Percentiles rank a stretch among this genome's conserved stretches.
Evolutionary conservation across 805 yeast genomes (phyloP).

Genomic region (Helenozyma baotianmanensis): DNA sequence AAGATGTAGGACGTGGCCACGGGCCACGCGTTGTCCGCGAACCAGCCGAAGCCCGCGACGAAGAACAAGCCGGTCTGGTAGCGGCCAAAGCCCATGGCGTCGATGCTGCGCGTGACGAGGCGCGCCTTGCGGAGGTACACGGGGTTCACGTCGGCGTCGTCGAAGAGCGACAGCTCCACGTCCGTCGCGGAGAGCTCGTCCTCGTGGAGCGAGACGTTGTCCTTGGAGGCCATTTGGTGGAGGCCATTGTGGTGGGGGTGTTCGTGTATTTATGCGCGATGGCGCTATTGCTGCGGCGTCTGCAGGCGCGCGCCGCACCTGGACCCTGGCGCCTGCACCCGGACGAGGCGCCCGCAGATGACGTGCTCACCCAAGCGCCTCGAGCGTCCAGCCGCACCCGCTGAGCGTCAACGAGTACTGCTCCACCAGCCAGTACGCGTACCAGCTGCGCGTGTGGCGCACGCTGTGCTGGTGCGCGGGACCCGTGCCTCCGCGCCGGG

Average conservation of each 20-base stretch:
- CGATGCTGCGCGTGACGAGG: constrained; percentile 38
- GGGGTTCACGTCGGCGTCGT: constrained; percentile 9
- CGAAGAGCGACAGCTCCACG: constrained; percentile 5
- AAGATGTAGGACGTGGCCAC: constrained; percentile 30
- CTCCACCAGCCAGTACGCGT: constrained; percentile 31
- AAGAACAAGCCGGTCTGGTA: constrained; percentile 21
- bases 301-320: too few species aligned
- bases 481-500: constrained; percentile 32
- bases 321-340: too few species aligned
- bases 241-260: too few species aligned
- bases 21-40: constrained; percentile 39
- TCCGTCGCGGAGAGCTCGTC: neutral
- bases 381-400: too few species aligned
- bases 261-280: too few species aligned
- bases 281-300: too few species aligned
- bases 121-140: constrained; percentile 15
- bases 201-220: neutral
- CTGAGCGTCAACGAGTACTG: constrained; percentile 26
- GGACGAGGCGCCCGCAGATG: too few species aligned
- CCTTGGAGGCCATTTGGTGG: neutral
- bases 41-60: constrained; percentile 30
- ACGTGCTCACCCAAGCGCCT: too few species aligned
- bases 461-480: constrained; percentile 28
- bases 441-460: constrained; percentile 28
- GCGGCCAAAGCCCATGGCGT: constrained; percentile 32